These are phyloP conservation scores for Mucor racemosus DNA, from an alignment of 371 early-diverging fungal genomes.

Conservation along the genomic window DNA sequence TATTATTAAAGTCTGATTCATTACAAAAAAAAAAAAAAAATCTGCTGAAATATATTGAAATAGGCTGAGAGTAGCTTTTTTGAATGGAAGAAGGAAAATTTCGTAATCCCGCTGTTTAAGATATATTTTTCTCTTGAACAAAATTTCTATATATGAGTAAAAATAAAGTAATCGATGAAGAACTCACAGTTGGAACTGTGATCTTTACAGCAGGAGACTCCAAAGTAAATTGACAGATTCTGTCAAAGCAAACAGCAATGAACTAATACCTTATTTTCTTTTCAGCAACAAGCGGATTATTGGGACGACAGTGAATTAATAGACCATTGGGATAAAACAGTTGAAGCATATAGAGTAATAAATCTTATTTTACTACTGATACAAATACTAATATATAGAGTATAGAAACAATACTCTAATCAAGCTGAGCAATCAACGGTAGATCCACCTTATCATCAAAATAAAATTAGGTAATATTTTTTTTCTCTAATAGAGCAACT, in stretches of 20 bases:
- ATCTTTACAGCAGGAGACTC: conserved; percentile 21
- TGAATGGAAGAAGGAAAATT: not conserved
- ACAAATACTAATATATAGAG: not conserved
- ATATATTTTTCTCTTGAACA: too few relatives aligned
- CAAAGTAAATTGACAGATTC: not conserved
- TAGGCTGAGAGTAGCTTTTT: too few relatives aligned
- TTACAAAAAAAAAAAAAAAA: not conserved
- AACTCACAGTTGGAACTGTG: conserved; percentile 19
- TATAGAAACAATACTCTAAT: conserved; percentile 1
- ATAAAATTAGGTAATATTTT: not conserved
- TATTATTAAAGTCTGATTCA: too few relatives aligned
- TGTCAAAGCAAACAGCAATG: not conserved
- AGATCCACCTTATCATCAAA: conserved; percentile 15
- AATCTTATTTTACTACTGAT: not conserved
- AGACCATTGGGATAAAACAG: conserved; percentile 33
- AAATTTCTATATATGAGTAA: not conserved
- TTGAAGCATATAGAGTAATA: conserved; percentile 30
- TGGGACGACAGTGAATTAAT: conserved; percentile 39
- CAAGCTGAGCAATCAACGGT: not conserved
- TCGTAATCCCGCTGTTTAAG: not conserved
- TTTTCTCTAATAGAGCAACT: not conserved
- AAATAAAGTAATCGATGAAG: not conserved
- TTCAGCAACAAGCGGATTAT: conserved; percentile 19
- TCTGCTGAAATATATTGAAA: too few relatives aligned
- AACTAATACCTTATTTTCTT: not conserved